Conservation (phyloP, 768 basidiomycete species). For the Suillus bovinus region DNA sequence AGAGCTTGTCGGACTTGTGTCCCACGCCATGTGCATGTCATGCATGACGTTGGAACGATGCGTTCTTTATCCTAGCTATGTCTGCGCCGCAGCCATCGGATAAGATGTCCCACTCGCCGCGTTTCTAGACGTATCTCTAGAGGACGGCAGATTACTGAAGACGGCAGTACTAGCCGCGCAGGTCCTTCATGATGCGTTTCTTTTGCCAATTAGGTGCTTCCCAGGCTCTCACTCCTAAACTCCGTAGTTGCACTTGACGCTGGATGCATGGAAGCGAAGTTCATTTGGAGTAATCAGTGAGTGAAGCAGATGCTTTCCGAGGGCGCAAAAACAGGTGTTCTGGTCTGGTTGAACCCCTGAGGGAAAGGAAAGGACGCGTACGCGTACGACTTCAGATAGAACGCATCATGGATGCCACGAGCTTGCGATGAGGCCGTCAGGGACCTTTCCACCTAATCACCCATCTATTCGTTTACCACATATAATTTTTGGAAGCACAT, state of each 20-base stretch:
- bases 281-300: slow-evolving; percentile 76
- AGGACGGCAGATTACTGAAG: slow-evolving; percentile 50
- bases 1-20: slow-evolving; percentile 60
- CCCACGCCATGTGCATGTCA: slow-evolving; percentile 63
- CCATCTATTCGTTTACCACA: not conserved
- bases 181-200: slow-evolving; percentile 61
- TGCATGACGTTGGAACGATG: slow-evolving; percentile 63
- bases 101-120: slow-evolving; percentile 56
- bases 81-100: slow-evolving; percentile 44
- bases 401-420: slow-evolving; percentile 45
- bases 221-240: slow-evolving; percentile 10
- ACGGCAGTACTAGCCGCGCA: slow-evolving; percentile 62
- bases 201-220: slow-evolving; percentile 11
- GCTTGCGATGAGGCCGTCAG: slow-evolving; percentile 10
- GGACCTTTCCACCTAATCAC: slow-evolving; percentile 2
- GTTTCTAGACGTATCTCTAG: slow-evolving; percentile 72
- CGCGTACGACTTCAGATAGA: slow-evolving; percentile 68
- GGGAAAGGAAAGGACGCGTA: slow-evolving; percentile 66
- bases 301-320: slow-evolving; percentile 68
- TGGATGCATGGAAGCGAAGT: slow-evolving; percentile 56
- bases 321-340: slow-evolving; percentile 52
- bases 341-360: slow-evolving; percentile 55
- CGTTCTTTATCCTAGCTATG: slow-evolving; percentile 61
- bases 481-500: not conserved
- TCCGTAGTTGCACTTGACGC: slow-evolving; percentile 67